Evolutionary conservation across 2,329 filamentous ascomycete genomes (phyloP), one percentile per base, ranked within the genome.

Genomic region (Monosporascus sp.): DNA sequence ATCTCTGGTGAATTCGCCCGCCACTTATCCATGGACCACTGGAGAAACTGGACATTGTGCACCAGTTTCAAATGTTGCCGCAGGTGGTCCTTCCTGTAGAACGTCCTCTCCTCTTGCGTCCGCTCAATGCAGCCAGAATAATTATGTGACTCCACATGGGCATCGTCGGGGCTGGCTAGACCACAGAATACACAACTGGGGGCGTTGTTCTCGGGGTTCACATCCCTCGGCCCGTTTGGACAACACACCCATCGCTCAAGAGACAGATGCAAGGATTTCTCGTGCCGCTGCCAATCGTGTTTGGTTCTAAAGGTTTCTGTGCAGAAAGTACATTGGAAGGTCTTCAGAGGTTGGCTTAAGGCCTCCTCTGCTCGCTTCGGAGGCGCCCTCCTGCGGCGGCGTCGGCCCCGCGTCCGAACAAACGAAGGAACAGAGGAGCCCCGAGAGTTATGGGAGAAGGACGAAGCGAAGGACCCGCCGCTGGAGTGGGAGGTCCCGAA

Each of bases 251-350:
- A 89, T 53, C 77, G 77, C 71, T 82, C 84, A 0, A 87, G 79
- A 7, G 81, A 89, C 60, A 81, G 70, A 65, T 81, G 86, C 58
- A 84, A 73, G 49, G 83, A 85, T 60, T 86, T 86, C 63, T 90
- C 86, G 65, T 89, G 86, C 54, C 86, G 75, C 62, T 86, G 82
- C 84, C 84, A 87, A 67, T 87, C 84, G 61, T 87, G 82, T 65
- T 87, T 87, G 3, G 83, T 86, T 59, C 82, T 75, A 68, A 86
- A 87, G 0, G 81, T 84, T 58, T 86, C 82, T 7, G 84, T 86
- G 66, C 84, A 87, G 73, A 87, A 87, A 57, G 84, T 87, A 67
- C 84, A 87, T 67, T 86, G 83, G 67, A 80, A 85, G 2, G 80
- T 81, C 62, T 81, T 82, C 54, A 78, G 70, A 2, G 77, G 78